Evolutionary conservation across 2,329 filamentous ascomycete species (phyloP).

Genomic region (Pseudogymnoascus destructans): DNA sequence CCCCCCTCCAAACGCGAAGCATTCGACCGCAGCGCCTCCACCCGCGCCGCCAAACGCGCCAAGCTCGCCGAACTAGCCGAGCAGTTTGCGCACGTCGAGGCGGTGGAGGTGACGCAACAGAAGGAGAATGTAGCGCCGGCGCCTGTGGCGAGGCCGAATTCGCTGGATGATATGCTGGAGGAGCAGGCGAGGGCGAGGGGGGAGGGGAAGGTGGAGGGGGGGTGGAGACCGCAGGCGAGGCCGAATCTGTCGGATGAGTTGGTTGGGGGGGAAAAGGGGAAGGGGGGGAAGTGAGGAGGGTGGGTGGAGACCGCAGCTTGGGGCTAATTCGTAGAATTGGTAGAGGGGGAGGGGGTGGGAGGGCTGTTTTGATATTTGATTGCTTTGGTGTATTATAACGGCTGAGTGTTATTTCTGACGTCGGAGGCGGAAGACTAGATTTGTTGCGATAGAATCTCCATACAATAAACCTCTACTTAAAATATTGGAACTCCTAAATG

Average conservation of each 20-base stretch:
- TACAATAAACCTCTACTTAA: neutral
- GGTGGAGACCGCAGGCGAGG: neutral
- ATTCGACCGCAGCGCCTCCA: neutral
- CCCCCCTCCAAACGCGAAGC: neutral
- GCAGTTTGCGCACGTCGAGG: neutral
- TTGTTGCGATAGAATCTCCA: neutral
- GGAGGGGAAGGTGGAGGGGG: neutral
- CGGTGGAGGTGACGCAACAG: neutral
- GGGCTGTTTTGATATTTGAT: slow-evolving; percentile 1
- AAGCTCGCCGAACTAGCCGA: neutral
- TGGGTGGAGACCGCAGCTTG: slow-evolving; percentile 2
- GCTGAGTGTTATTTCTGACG: neutral
- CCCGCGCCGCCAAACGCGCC: neutral
- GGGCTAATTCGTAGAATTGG: neutral
- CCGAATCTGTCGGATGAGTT: neutral
- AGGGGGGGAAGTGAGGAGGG: neutral
- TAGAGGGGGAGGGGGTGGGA: neutral
- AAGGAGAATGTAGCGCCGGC: neutral
- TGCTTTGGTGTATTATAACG: slow-evolving; percentile 2
- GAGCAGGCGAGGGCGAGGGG: slow-evolving; percentile 5
- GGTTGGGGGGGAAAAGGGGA: neutral
- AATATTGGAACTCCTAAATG: neutral
- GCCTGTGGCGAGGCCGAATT: neutral
- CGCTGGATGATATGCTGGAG: neutral
- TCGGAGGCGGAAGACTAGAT: neutral